phyloP scores from a whole-genome alignment of 305 asterid genomes.

The Plantago lanceolata region DNA sequence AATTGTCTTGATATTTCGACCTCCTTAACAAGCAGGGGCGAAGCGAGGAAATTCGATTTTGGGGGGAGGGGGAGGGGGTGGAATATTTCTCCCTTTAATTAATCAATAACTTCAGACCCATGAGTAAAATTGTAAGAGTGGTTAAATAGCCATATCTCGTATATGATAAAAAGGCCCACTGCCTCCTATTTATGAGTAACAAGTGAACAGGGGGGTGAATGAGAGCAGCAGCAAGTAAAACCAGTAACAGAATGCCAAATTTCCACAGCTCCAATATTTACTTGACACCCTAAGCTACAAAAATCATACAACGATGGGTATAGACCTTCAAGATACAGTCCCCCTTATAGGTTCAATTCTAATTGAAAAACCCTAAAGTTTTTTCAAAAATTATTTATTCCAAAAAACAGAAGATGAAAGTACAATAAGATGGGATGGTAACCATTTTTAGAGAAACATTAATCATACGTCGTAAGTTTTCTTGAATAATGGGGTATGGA shows the following conservation, averaged over 20 bases:
- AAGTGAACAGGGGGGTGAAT: background rate
- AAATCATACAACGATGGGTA: slow-evolving; percentile 1
- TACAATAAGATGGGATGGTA: slow-evolving; percentile 5
- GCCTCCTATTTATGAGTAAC: too few relatives aligned
- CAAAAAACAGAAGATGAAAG: slow-evolving; percentile 12
- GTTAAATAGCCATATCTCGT: too few relatives aligned
- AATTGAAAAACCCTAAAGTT: slow-evolving; percentile 10
- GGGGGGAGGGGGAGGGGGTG: too few relatives aligned
- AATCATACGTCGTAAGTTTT: slow-evolving; percentile 6
- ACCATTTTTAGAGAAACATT: slow-evolving; percentile 12
- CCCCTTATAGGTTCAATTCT: slow-evolving; percentile 7
- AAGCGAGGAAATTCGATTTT: too few relatives aligned
- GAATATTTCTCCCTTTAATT: too few relatives aligned
- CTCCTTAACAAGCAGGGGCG: too few relatives aligned
- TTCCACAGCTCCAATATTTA: slow-evolving; percentile 7
- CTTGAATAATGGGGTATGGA: slow-evolving; percentile 19
- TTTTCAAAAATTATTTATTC: background rate
- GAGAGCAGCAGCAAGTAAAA: slow-evolving; percentile 8
- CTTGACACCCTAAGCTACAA: slow-evolving; percentile 8
- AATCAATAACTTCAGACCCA: too few relatives aligned
- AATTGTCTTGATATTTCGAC: slow-evolving; percentile 13
- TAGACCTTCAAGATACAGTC: slow-evolving; percentile 8
- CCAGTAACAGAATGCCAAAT: background rate
- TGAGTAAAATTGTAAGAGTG: too few relatives aligned
- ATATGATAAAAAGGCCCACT: too few relatives aligned